These are phyloP conservation scores for Citrus medica DNA, from an alignment of 345 rosid genomes.

Conservation along the genomic window DNA sequence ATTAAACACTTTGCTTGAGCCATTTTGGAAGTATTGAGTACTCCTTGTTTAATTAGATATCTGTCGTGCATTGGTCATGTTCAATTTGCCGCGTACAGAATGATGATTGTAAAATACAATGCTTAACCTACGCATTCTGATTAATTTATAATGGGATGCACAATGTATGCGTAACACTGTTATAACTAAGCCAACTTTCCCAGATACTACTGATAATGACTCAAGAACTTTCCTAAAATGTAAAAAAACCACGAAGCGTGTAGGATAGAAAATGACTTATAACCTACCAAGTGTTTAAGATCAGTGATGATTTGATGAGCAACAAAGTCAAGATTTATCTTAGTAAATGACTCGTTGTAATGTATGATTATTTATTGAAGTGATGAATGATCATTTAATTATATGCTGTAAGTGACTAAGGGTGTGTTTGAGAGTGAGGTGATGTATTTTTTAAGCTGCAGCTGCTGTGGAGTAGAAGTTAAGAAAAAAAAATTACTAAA, in stretches of 20 bases:
- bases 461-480: too few species aligned
- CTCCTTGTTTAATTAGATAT: neutral
- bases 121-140: neutral
- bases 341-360: too few species aligned
- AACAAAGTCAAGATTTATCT: too few species aligned
- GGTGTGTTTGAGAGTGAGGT: too few species aligned
- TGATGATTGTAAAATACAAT: conserved; percentile 7
- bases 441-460: too few species aligned
- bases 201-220: neutral
- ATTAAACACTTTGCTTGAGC: neutral
- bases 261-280: neutral
- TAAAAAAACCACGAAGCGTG: neutral
- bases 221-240: neutral
- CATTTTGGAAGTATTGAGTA: conserved; percentile 12
- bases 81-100: conserved; percentile 8
- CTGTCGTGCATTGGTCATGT: neutral
- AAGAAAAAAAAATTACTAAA: too few species aligned
- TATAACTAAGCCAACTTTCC: neutral
- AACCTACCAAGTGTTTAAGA: neutral
- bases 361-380: too few species aligned
- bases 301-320: too few species aligned
- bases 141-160: neutral
- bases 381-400: too few species aligned
- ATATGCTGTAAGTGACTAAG: too few species aligned
- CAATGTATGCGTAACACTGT: neutral